Evolutionary conservation across 306 rosid species (phyloP).

Genomic region (Urtica urens): DNA sequence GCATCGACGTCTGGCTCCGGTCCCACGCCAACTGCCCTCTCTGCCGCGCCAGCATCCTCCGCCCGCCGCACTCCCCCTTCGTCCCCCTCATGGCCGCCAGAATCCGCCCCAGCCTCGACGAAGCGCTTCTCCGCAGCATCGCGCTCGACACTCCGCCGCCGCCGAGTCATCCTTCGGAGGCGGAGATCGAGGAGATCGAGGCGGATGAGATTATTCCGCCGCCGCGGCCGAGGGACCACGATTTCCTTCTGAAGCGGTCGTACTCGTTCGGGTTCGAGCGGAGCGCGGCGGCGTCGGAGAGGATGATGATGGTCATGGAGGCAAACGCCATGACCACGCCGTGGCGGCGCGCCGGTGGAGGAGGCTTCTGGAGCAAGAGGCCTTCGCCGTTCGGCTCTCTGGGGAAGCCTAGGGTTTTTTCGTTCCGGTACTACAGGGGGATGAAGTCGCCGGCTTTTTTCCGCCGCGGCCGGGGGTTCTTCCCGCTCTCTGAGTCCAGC

Average conservation of each 20-base stretch:
- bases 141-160: constrained; percentile 23
- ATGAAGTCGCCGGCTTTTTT: constrained; percentile 72
- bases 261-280: constrained; percentile 88
- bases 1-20: constrained; percentile 88
- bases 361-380: constrained; percentile 68
- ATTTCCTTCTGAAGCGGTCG: constrained; percentile 64
- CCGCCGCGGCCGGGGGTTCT: constrained; percentile 55
- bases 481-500: constrained; percentile 76
- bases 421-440: constrained; percentile 70
- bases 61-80: constrained; percentile 70
- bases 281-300: constrained; percentile 56
- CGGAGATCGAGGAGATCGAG: constrained; percentile 44
- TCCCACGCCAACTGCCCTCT: constrained; percentile 96
- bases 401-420: constrained; percentile 63
- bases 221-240: constrained; percentile 37
- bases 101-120: constrained; percentile 73
- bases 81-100: constrained; percentile 80
- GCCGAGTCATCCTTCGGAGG: not conserved
- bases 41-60: constrained; percentile 75
- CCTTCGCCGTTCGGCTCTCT: constrained; percentile 74
- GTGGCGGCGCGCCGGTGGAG: constrained; percentile 69
- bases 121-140: constrained; percentile 39
- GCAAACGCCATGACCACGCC: constrained; percentile 14
- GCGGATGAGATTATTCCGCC: constrained; percentile 42
- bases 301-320: constrained; percentile 54